Percentiles rank a stretch among this genome's conserved stretches.
Conservation (phyloP, 805 yeast species). For the Nakazawaea laoshanensis region DNA sequence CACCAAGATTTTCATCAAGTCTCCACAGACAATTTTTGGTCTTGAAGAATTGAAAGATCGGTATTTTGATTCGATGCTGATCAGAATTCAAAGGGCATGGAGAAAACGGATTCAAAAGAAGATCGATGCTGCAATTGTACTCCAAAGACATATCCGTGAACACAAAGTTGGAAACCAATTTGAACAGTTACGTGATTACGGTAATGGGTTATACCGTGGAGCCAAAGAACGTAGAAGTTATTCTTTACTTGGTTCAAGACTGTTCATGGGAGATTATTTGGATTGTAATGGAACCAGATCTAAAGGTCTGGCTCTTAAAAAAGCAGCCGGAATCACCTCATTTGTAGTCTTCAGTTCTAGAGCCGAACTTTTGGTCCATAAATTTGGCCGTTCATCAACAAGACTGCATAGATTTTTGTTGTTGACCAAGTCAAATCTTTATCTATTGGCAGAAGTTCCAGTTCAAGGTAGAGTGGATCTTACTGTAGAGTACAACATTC, state of each 20-base stretch:
- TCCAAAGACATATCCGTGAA: slow-evolving; percentile 79
- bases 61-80: slow-evolving; percentile 98
- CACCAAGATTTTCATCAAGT: slow-evolving; percentile 87
- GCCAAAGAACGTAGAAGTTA: slow-evolving; percentile 85
- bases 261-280: slow-evolving; percentile 91
- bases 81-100: slow-evolving; percentile 96
- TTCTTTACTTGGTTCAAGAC: slow-evolving; percentile 80
- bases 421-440: slow-evolving; percentile 53
- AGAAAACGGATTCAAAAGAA: slow-evolving; percentile 73
- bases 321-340: slow-evolving; percentile 62
- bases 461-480: slow-evolving; percentile 44
- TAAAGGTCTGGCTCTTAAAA: slow-evolving; percentile 65
- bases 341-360: slow-evolving; percentile 67
- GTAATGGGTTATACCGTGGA: slow-evolving; percentile 59
- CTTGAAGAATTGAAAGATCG: slow-evolving; percentile 93
- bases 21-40: slow-evolving; percentile 94
- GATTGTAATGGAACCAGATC: slow-evolving; percentile 66
- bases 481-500: slow-evolving; percentile 54
- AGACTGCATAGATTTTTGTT: slow-evolving; percentile 68
- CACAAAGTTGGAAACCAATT: slow-evolving; percentile 73
- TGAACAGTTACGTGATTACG: slow-evolving; percentile 80
- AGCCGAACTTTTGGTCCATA: slow-evolving; percentile 75
- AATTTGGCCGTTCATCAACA: slow-evolving; percentile 88
- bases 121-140: slow-evolving; percentile 75
- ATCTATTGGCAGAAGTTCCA: slow-evolving; percentile 67